phyloP scores from a whole-genome alignment of 345 rosid genomes.

The Balakata baccata region DNA sequence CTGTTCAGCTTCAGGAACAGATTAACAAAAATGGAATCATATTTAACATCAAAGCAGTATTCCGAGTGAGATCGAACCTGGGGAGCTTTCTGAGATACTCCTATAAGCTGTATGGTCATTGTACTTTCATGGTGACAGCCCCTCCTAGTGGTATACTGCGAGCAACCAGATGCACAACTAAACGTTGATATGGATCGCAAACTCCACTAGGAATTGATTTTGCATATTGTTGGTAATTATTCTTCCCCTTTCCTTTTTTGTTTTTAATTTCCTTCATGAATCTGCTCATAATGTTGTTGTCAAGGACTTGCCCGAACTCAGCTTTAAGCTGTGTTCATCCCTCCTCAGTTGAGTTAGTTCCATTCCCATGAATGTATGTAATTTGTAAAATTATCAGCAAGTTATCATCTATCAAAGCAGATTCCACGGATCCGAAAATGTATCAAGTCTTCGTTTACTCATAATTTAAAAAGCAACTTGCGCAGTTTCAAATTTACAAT shows the following conservation, averaged over 20 bases:
- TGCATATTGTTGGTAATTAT: neutral
- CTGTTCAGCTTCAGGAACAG: slow-evolving; percentile 48
- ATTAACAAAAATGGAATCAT: slow-evolving; percentile 45
- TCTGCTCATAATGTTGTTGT: neutral
- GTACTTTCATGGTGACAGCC: slow-evolving; percentile 46
- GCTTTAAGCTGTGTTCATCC: neutral
- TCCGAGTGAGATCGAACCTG: slow-evolving; percentile 58
- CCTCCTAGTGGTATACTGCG: slow-evolving; percentile 74
- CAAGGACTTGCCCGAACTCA: neutral
- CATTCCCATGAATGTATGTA: neutral
- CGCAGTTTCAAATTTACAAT: neutral
- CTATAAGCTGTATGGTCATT: slow-evolving; percentile 58
- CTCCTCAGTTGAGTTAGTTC: neutral
- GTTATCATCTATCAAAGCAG: neutral
- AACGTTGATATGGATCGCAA: slow-evolving; percentile 41
- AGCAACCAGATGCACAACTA: slow-evolving; percentile 57
- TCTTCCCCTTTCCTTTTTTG: neutral
- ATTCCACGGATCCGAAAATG: neutral
- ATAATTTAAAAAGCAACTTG: neutral
- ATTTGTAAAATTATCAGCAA: neutral
- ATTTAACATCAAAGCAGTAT: slow-evolving; percentile 57
- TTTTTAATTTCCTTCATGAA: neutral
- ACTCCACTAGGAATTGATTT: neutral
- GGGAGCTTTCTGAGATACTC: slow-evolving; percentile 70
- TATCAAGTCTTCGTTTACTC: too few species aligned